These are phyloP conservation scores for Acacia pycnantha DNA, from an alignment of 331 rosid species.

Conservation along the genomic window DNA sequence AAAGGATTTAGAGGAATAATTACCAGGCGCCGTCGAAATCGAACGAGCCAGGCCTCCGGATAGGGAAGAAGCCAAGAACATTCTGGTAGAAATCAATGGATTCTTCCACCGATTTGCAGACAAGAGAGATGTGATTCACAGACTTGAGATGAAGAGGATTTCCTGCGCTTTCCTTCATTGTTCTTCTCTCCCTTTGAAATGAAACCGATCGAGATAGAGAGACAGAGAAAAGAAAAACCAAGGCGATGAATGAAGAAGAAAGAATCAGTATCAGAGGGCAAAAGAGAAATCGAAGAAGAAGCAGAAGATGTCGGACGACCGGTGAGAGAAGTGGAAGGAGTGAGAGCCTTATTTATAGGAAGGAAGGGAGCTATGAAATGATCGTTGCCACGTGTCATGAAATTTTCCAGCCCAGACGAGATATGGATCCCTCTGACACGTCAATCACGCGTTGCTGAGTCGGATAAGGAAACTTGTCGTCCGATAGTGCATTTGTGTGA, in stretches of 20 bases:
- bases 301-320: slow-evolving; percentile 7
- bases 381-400: slow-evolving; percentile 41
- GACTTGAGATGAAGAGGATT: slow-evolving; percentile 85
- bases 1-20: too few relatives aligned
- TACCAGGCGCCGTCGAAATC: slow-evolving; percentile 89
- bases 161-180: slow-evolving; percentile 64
- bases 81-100: slow-evolving; percentile 68
- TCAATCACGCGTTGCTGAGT: slow-evolving; percentile 14
- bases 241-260: background rate
- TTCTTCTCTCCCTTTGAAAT: background rate
- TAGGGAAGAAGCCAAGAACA: slow-evolving; percentile 77
- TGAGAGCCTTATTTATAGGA: slow-evolving; percentile 34
- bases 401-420: background rate
- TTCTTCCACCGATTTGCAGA: slow-evolving; percentile 64
- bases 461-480: background rate
- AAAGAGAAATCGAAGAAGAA: background rate
- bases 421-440: slow-evolving; percentile 30
- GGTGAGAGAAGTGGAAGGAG: background rate
- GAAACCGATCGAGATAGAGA: background rate
- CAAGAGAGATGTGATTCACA: slow-evolving; percentile 80
- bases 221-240: too few relatives aligned
- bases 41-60: slow-evolving; percentile 88
- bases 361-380: background rate
- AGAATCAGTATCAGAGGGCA: too few relatives aligned
- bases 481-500: too few relatives aligned